Conservation (phyloP, 192 early-diverging fungal species). For the Endogone sp. region DNA sequence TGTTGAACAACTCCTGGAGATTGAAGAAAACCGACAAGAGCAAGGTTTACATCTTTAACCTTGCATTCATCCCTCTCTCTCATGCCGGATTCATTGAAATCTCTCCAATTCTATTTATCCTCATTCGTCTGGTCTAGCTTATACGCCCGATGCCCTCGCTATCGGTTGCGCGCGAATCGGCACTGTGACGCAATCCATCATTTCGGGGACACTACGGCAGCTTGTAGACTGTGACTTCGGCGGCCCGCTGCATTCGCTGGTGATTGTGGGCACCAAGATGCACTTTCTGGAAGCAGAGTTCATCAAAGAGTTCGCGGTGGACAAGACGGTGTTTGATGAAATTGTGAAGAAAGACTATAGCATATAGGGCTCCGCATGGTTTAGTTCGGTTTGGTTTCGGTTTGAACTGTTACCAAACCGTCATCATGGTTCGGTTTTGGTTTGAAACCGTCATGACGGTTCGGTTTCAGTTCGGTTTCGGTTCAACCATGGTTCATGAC, state of each 20-base stretch:
- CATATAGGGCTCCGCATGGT: too few species aligned
- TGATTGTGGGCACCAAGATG: constrained; percentile 84
- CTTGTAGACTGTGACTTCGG: constrained; percentile 88
- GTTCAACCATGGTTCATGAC: too few species aligned
- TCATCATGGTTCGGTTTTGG: too few species aligned
- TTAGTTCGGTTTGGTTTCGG: too few species aligned
- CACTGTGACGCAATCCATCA: constrained; percentile 74
- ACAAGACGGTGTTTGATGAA: constrained; percentile 56
- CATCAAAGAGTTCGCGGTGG: constrained; percentile 71
- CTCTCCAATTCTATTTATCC: neutral
- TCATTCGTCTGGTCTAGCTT: constrained; percentile 44
- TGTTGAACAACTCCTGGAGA: constrained; percentile 89
- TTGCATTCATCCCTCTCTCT: neutral
- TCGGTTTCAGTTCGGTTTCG: too few species aligned
- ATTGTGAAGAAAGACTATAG: constrained; percentile 63
- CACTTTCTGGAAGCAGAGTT: constrained; percentile 92
- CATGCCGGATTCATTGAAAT: too few species aligned
- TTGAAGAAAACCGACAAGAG: constrained; percentile 76
- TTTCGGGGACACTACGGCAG: constrained; percentile 83
- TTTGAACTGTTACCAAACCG: too few species aligned
- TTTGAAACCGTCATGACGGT: too few species aligned
- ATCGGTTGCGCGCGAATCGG: constrained; percentile 93
- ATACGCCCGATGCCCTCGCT: constrained; percentile 73
- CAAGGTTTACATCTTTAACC: constrained; percentile 46
- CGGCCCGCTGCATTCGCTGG: constrained; percentile 88